Percentiles rank a stretch among this genome's conserved stretches.
Conservation (phyloP, 768 basidiomycete genomes). For the Lyophyllum atratum region DNA sequence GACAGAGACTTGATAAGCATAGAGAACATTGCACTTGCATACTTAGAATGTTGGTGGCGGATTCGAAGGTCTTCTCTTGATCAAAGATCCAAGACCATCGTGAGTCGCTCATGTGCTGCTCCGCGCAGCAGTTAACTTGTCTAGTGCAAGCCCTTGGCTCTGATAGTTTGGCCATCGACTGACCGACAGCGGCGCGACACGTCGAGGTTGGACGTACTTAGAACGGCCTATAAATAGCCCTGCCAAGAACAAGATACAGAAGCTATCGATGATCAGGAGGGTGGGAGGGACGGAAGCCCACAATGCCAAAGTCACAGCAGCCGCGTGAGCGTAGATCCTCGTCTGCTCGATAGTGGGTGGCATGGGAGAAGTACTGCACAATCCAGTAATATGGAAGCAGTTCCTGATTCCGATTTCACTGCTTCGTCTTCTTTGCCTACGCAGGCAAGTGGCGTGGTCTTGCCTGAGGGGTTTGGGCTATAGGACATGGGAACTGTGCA, state of each 20-base stretch:
- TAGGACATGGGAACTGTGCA: background rate
- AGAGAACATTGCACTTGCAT: background rate
- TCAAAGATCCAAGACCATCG: slow-evolving; percentile 12
- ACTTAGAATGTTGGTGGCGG: background rate
- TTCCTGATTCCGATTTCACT: background rate
- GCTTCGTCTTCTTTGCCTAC: slow-evolving; percentile 1
- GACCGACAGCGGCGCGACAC: background rate
- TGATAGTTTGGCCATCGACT: background rate
- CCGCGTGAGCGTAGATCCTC: slow-evolving; percentile 5
- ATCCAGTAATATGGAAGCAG: background rate
- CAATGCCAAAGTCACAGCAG: background rate
- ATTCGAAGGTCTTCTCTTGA: background rate
- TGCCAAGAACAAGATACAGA: background rate
- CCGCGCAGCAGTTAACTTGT: background rate
- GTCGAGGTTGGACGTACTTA: background rate
- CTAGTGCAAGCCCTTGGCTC: background rate
- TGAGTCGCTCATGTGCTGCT: background rate
- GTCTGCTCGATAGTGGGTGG: background rate
- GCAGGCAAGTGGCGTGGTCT: background rate
- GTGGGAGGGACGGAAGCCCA: background rate
- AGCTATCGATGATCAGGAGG: background rate
- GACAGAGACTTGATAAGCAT: background rate
- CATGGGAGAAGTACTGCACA: background rate
- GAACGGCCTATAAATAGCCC: background rate
- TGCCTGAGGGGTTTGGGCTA: background rate